These are phyloP conservation scores for Ustilago lituana DNA, from an alignment of 1,284 basidiomycete species.

Conservation along the genomic window DNA sequence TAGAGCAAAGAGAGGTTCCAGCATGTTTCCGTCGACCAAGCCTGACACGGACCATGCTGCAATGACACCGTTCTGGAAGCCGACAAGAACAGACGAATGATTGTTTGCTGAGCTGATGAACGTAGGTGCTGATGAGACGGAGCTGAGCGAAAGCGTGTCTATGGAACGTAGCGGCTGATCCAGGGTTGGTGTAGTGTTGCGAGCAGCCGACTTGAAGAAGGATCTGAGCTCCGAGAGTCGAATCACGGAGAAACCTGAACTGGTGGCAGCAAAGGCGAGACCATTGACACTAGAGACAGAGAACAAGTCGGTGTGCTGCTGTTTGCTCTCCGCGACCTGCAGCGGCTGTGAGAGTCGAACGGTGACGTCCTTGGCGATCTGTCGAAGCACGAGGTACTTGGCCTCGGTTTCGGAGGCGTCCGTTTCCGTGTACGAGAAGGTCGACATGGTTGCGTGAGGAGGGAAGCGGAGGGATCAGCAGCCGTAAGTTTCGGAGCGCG, in stretches of 20 bases:
- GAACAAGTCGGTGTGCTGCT: conserved; percentile 63
- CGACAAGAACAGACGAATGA: conserved; percentile 33
- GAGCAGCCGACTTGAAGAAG: conserved; percentile 39
- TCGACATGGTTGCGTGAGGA: conserved; percentile 1
- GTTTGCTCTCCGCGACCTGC: conserved; percentile 34
- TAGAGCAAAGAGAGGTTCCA: conserved; percentile 38
- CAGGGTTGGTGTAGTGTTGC: conserved; percentile 38
- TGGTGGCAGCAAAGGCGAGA: conserved; percentile 68
- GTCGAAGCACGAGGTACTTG: conserved; percentile 62
- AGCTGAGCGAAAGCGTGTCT: conserved; percentile 24
- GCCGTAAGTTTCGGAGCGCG: too few relatives aligned
- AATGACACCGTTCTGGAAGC: conserved; percentile 51
- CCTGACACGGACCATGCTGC: conserved; percentile 45
- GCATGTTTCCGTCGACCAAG: conserved; percentile 27
- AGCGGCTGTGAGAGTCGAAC: conserved; percentile 62
- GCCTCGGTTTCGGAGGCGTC: conserved; percentile 68
- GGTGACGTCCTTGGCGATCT: conserved; percentile 59
- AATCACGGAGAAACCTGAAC: conserved; percentile 64
- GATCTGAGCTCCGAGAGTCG: conserved; percentile 55
- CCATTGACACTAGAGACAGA: conserved; percentile 68
- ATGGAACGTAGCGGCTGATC: conserved; percentile 22
- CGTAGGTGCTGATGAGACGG: conserved; percentile 35
- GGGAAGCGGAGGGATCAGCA: too few relatives aligned
- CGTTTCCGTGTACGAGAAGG: conserved; percentile 22
- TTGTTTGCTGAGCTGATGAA: conserved; percentile 48